These are phyloP conservation scores for Epichloe uncinata DNA, from an alignment of 2,329 filamentous ascomycete species.

Conservation along the genomic window DNA sequence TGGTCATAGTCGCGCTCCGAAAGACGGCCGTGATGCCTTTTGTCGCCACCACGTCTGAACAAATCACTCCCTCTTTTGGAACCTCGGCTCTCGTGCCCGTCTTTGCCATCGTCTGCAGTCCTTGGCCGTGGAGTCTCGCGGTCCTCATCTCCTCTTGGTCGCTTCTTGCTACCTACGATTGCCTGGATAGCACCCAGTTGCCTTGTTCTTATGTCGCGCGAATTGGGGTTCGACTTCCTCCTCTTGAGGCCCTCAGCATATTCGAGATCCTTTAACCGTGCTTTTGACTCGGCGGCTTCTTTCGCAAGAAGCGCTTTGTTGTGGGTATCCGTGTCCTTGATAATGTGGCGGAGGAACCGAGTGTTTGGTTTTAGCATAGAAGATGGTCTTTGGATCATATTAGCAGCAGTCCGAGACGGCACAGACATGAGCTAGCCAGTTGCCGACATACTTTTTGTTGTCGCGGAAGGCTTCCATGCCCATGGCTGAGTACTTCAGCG, in stretches of 20 bases:
- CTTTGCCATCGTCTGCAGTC: slow-evolving; percentile 12
- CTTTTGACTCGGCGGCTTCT: slow-evolving; percentile 66
- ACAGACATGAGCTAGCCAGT: neutral
- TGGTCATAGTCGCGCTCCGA: slow-evolving; percentile 10
- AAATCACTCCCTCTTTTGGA: neutral
- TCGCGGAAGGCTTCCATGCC: slow-evolving; percentile 47
- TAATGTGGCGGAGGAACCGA: slow-evolving; percentile 74
- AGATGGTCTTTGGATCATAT: slow-evolving; percentile 34
- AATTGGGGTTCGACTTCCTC: slow-evolving; percentile 30
- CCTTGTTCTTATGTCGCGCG: slow-evolving; percentile 38
- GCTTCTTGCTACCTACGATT: slow-evolving; percentile 36
- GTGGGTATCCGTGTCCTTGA: slow-evolving; percentile 76
- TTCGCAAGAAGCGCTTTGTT: slow-evolving; percentile 77
- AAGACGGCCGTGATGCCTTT: slow-evolving; percentile 14
- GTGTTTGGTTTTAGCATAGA: slow-evolving; percentile 81
- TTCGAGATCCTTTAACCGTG: slow-evolving; percentile 52
- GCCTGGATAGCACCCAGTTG: slow-evolving; percentile 49
- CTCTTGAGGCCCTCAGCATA: slow-evolving; percentile 31
- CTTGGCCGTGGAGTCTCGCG: neutral
- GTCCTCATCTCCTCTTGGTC: slow-evolving; percentile 8
- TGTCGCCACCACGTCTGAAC: neutral
- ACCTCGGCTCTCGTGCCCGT: neutral
- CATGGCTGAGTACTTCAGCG: slow-evolving; percentile 59
- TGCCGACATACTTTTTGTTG: slow-evolving; percentile 31
- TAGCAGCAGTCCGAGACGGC: neutral